Evolutionary conservation across 305 asterid species (phyloP).

Genomic region (Lippia alba): DNA sequence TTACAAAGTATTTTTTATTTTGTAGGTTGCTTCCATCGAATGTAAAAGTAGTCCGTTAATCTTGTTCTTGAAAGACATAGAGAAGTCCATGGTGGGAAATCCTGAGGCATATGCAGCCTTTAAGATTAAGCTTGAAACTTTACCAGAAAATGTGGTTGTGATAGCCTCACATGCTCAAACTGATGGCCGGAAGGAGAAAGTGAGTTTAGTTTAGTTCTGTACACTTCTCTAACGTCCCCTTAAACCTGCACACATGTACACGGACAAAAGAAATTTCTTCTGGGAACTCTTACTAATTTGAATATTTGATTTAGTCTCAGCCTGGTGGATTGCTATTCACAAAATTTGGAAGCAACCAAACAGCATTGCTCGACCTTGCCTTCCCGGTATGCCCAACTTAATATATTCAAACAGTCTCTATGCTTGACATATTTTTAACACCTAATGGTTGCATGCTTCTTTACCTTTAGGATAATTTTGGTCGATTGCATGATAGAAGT

Average conservation of each 20-base stretch:
- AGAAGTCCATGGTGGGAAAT: conserved; percentile 79
- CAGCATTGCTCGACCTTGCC: conserved; percentile 77
- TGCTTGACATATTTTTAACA: not conserved
- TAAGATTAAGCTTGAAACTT: conserved; percentile 68
- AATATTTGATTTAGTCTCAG: conserved; percentile 55
- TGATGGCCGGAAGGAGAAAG: conserved; percentile 88
- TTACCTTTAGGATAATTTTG: conserved; percentile 66
- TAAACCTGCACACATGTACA: not conserved
- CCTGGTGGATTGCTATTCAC: conserved; percentile 79
- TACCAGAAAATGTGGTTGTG: conserved; percentile 79
- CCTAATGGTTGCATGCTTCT: conserved; percentile 19
- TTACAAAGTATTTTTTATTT: not conserved
- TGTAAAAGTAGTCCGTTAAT: conserved; percentile 67
- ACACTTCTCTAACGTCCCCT: not conserved
- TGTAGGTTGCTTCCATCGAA: conserved; percentile 73
- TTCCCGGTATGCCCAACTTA: conserved; percentile 61
- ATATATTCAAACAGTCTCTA: conserved; percentile 17
- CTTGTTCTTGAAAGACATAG: conserved; percentile 80
- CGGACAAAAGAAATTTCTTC: not conserved
- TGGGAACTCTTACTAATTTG: conserved; percentile 2
- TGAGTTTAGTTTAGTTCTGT: conserved; percentile 41
- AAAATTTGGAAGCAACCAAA: conserved; percentile 80
- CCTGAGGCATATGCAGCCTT: conserved; percentile 68
- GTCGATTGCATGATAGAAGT: conserved; percentile 78
- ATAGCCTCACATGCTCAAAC: conserved; percentile 81